Base-by-base conservation (phyloP, 202 grass and related monocot genomes). In the Dendrocalamus latiflorus region DNA sequence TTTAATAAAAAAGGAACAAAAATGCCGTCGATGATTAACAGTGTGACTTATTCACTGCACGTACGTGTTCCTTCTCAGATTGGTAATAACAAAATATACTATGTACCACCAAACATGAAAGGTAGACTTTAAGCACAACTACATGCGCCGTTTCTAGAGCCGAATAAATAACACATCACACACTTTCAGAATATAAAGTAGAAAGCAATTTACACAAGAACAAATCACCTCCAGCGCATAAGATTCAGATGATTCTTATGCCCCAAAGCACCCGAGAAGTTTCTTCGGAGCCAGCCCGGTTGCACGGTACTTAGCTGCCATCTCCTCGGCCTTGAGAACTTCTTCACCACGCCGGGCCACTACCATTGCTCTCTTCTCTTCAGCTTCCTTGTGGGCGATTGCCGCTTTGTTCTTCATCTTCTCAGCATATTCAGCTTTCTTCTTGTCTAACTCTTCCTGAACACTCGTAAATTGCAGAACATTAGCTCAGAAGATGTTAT, bases 351-450 rank as follows among this genome's bases (percentile, higher is more conserved):
- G 81, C 42, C 53, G 57, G 6, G 85, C 90, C 45, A 86, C 84
- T 6, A 64, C 59, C 75, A 71, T 86, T 8, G 93, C 90, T 71
- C 88, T 92, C 60, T 88, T 95, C 48, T 92, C 89, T 71, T 95
- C 93, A 6, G 88, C 93, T 48, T 63, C 69, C 59, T 61, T 90
- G 33, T 95, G 93, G 49, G 86, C 65, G 22, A 68, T 51, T 14
- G 93, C 84, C 12, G 81, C 68, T 47, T 84, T 86, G 79, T 95
- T 95, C 81, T 92, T 88, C 79, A 92, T n/a, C n/a, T n/a, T n/a
- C n/a, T n/a, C n/a, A n/a, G n/a, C n/a, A n/a, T n/a, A n/a, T n/a
- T n/a, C n/a, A 5, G 83, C 90, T 53, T 87, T 92, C 76, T 90
- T 84, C 76, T 84, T 95, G 58, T 92, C 93, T 6, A 95, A 57